Percentiles rank a stretch among this genome's conserved stretches.
These are phyloP conservation scores for Hymenoscyphus infarciens DNA, from an alignment of 2,329 filamentous ascomycete species.

Conservation along the genomic window DNA sequence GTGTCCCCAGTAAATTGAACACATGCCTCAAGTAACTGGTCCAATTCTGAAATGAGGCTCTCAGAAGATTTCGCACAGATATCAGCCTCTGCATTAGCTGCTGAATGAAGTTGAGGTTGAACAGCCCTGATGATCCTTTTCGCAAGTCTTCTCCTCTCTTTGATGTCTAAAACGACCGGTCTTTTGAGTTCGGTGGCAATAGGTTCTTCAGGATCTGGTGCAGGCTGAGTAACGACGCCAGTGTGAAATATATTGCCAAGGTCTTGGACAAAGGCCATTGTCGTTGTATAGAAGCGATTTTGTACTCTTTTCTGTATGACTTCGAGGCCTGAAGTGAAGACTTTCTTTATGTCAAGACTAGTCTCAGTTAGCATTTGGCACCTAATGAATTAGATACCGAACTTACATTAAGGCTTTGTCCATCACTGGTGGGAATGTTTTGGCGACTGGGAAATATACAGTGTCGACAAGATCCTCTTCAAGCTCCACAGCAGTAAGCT, in stretches of 20 bases:
- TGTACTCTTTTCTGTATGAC: conserved; percentile 52
- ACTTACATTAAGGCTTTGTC: conserved; percentile 80
- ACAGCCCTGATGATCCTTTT: conserved; percentile 85
- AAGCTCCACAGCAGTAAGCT: conserved; percentile 71
- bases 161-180: conserved; percentile 56
- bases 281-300: conserved; percentile 53
- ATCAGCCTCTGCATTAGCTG: conserved; percentile 77
- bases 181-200: conserved; percentile 34
- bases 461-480: conserved; percentile 79
- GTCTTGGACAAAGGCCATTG: conserved; percentile 54
- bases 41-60: conserved; percentile 68
- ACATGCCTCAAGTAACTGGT: conserved; percentile 67
- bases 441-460: conserved; percentile 86
- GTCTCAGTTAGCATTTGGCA: conserved; percentile 36
- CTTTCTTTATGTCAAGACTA: conserved; percentile 60
- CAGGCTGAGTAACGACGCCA: conserved; percentile 41
- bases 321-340: conserved; percentile 53
- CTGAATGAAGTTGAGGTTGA: conserved; percentile 72
- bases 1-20: conserved; percentile 46
- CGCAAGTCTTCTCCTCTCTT: conserved; percentile 78
- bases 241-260: conserved; percentile 51
- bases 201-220: conserved; percentile 20
- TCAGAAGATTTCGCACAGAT: conserved; percentile 68
- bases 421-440: conserved; percentile 71
- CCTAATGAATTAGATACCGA: conserved; percentile 2